Evolutionary conservation across 495 filamentous ascomycete species (phyloP).

Genomic region (Aspergillus asperescens): DNA sequence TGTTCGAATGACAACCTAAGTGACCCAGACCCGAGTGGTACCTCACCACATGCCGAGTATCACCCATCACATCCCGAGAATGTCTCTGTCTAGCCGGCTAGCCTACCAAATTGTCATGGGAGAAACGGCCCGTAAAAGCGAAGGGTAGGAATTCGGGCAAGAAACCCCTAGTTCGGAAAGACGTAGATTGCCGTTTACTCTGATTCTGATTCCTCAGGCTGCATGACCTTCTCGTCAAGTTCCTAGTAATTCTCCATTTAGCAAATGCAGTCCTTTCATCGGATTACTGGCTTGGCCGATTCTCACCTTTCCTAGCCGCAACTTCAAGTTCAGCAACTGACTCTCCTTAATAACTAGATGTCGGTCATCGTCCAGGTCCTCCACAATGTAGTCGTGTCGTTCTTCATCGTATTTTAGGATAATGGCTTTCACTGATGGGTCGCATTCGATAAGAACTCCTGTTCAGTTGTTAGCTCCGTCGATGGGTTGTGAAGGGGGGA

Average conservation of each 20-base stretch:
- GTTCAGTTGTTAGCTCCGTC: neutral
- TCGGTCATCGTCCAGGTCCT: constrained; percentile 66
- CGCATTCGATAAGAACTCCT: constrained; percentile 73
- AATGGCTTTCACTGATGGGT: constrained; percentile 73
- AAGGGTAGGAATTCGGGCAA: neutral
- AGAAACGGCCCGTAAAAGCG: neutral
- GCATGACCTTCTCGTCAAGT: constrained; percentile 51
- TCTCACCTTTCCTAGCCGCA: constrained; percentile 55
- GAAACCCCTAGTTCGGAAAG: neutral
- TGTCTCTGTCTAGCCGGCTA: neutral
- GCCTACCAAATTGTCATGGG: neutral
- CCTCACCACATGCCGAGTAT: no score
- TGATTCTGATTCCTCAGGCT: constrained; percentile 48
- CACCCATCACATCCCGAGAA: neutral
- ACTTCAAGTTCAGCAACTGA: constrained; percentile 55
- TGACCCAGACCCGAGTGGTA: neutral
- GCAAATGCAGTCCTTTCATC: neutral
- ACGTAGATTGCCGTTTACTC: constrained; percentile 26
- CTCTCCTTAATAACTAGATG: constrained; percentile 68
- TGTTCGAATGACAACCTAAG: neutral
- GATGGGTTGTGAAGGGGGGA: neutral
- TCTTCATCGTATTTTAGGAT: constrained; percentile 66
- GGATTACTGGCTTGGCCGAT: no score
- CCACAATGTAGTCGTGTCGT: constrained; percentile 65
- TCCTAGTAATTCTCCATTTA: constrained; percentile 30